phyloP scores from a whole-genome alignment of 169 alveolate species.

The Plasmodium sp. region DNA sequence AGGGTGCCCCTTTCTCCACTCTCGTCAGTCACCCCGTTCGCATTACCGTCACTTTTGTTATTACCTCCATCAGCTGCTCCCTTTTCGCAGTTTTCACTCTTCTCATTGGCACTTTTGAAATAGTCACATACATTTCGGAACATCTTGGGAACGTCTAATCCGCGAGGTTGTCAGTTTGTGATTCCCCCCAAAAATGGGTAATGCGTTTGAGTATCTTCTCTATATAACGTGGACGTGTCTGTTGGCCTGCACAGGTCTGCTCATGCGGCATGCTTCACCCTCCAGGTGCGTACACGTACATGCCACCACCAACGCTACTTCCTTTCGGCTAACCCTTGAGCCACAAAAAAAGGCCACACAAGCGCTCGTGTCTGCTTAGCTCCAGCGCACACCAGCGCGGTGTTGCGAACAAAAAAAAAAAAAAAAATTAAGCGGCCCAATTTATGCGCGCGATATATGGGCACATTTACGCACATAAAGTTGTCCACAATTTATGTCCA shows the following conservation, averaged over 20 bases:
- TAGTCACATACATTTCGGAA: conserved; percentile 37
- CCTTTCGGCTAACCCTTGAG: not conserved
- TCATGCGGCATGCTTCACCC: not conserved
- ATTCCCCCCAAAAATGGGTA: not conserved
- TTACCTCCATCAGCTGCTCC: not conserved
- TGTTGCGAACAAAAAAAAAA: not conserved
- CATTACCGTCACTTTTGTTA: not conserved
- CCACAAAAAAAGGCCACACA: not conserved
- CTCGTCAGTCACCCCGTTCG: conserved; percentile 18
- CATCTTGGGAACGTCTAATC: conserved; percentile 9
- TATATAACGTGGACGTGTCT: not conserved
- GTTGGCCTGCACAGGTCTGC: not conserved
- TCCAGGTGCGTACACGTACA: not conserved
- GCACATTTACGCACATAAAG: not conserved
- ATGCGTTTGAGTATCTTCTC: not conserved
- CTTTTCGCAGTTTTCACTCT: conserved; percentile 61
- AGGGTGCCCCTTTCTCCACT: not conserved
- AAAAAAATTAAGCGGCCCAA: not conserved
- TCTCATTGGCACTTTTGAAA: conserved; percentile 72
- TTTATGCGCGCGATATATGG: not conserved
- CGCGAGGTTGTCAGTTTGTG: not conserved
- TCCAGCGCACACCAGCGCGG: not conserved
- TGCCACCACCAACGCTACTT: not conserved
- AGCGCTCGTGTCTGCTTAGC: not conserved
- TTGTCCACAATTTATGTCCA: not conserved